Percentiles rank a stretch among this genome's conserved stretches.
These are phyloP conservation scores for Erysimum cheiranthoides DNA, from an alignment of 345 rosid species.

Conservation along the genomic window DNA sequence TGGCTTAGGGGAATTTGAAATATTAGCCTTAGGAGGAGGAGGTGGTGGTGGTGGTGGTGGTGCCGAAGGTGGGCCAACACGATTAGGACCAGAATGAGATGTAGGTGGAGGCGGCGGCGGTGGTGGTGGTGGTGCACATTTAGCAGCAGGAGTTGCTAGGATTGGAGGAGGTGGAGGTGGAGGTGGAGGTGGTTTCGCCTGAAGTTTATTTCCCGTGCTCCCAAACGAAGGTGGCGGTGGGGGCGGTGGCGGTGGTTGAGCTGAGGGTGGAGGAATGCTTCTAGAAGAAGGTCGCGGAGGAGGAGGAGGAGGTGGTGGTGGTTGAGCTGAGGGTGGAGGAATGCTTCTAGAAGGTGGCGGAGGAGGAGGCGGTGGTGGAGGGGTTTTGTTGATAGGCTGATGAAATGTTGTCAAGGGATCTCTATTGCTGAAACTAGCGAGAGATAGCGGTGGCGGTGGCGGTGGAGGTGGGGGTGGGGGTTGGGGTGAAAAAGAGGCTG, in stretches of 20 bases:
- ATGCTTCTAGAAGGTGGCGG: constrained; percentile 41
- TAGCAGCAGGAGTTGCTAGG: constrained; percentile 24
- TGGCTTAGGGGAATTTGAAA: constrained; percentile 42
- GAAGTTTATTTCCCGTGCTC: constrained; percentile 22
- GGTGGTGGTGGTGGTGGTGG: constrained; percentile 42
- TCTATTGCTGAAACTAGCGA: constrained; percentile 36
- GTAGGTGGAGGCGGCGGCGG: constrained; percentile 46
- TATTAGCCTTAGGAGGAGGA: constrained; percentile 35
- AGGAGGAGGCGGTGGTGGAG: constrained; percentile 38
- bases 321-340: constrained; percentile 45
- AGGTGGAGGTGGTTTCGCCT: constrained; percentile 38
- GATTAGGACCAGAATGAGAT: constrained; percentile 26
- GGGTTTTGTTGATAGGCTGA: constrained; percentile 38
- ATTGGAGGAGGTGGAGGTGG: constrained; percentile 32
- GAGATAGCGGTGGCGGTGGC: constrained; percentile 42
- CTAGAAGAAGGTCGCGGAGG: constrained; percentile 40
- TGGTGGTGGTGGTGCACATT: constrained; percentile 41
- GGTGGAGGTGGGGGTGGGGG: constrained; percentile 38
- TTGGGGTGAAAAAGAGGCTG: constrained; percentile 13
- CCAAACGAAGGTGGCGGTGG: constrained; percentile 48
- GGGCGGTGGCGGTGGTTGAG: constrained; percentile 46
- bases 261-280: constrained; percentile 44
- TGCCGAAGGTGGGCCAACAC: constrained; percentile 40
- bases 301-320: constrained; percentile 44
- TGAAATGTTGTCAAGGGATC: constrained; percentile 39